Evolutionary conservation across 805 yeast species (phyloP).

Genomic region (Tetrapisispora nanseiensis): DNA sequence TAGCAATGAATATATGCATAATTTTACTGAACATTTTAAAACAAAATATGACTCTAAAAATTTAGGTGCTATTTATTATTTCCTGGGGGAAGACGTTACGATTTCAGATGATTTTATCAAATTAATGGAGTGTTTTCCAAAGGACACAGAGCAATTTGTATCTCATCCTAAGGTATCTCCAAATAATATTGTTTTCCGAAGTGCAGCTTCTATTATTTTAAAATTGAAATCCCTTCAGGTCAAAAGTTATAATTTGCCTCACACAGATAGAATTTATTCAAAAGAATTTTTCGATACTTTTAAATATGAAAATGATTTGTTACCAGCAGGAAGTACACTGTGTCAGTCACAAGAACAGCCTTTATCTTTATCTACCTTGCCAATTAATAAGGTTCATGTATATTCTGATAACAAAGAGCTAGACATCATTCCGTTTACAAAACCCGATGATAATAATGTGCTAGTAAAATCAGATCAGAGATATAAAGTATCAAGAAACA

Average conservation of each 20-base stretch:
- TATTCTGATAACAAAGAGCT: conserved; percentile 12
- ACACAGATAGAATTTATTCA: conserved; percentile 22
- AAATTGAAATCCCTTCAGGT: conserved; percentile 48
- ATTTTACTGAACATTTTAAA: conserved; percentile 14
- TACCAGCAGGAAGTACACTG: conserved; percentile 23
- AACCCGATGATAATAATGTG: not conserved
- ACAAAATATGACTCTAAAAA: conserved; percentile 15
- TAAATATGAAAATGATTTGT: conserved; percentile 2
- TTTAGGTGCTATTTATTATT: conserved; percentile 57
- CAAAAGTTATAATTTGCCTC: conserved; percentile 33
- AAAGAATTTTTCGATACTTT: conserved; percentile 29
- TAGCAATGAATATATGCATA: conserved; percentile 29
- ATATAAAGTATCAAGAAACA: conserved; percentile 2
- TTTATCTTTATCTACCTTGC: conserved; percentile 7
- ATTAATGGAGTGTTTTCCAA: conserved; percentile 43
- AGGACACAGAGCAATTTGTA: conserved; percentile 45
- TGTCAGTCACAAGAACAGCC: conserved; percentile 17
- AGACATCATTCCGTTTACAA: conserved; percentile 17
- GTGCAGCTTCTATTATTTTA: conserved; percentile 43
- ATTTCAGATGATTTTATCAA: conserved; percentile 33
- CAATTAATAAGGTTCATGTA: conserved; percentile 18
- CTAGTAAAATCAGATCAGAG: conserved; percentile 8
- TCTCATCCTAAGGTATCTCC: conserved; percentile 64
- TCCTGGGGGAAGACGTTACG: conserved; percentile 55
- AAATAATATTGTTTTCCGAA: conserved; percentile 48